phyloP scores from a whole-genome alignment of 176 grass and related monocot species.

The Hsuehochloa calcarea region DNA sequence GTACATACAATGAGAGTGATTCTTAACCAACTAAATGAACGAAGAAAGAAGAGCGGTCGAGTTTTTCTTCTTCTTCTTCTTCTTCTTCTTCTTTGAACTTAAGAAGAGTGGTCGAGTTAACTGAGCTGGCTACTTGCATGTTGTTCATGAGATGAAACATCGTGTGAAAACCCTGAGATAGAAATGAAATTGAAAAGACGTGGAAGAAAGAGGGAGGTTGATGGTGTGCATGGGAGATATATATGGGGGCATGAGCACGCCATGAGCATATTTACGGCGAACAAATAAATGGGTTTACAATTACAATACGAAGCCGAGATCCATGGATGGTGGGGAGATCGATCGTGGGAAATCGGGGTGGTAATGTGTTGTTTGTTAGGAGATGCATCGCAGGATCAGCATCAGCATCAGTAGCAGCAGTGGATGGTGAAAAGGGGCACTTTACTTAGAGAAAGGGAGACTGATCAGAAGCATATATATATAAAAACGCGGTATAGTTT shows the following conservation, averaged over 20 bases:
- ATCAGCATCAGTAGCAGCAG: neutral
- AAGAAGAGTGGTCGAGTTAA: neutral
- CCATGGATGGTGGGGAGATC: conserved; percentile 38
- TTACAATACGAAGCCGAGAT: conserved; percentile 24
- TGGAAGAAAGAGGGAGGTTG: neutral
- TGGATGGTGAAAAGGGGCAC: neutral
- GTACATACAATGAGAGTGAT: neutral
- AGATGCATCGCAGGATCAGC: neutral
- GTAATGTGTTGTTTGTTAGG: neutral
- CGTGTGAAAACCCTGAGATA: neutral
- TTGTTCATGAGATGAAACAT: neutral
- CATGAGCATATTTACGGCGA: conserved; percentile 16
- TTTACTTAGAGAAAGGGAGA: neutral
- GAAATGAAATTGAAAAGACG: neutral
- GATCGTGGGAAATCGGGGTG: conserved; percentile 18
- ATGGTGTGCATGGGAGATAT: conserved; percentile 8
- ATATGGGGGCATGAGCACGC: conserved; percentile 26
- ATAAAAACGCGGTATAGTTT: conserved; percentile 15
- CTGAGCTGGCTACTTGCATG: neutral
- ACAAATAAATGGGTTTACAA: conserved; percentile 21
- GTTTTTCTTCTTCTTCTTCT: too few relatives aligned
- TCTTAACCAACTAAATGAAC: too few relatives aligned
- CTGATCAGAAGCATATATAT: neutral
- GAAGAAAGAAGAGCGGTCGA: neutral
- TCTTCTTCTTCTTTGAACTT: too few relatives aligned